These are phyloP conservation scores for Pythium plurisporium DNA, from an alignment of 352 stramenopile genomes.

Conservation along the genomic window DNA sequence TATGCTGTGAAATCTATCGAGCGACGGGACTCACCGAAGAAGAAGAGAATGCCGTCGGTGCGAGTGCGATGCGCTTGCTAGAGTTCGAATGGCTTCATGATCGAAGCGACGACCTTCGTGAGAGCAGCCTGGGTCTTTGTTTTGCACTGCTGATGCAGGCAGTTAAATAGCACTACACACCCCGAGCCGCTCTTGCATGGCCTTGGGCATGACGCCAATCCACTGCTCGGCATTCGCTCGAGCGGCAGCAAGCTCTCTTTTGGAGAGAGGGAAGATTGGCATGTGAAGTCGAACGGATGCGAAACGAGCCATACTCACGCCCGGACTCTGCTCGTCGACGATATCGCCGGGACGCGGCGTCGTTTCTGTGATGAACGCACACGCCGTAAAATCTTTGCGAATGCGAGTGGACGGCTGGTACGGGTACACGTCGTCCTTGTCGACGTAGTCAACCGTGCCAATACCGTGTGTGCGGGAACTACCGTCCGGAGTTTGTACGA, in stretches of 20 bases:
- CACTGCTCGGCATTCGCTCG: slow-evolving; percentile 15
- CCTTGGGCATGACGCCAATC: slow-evolving; percentile 20
- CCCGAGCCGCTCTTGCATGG: slow-evolving; percentile 18
- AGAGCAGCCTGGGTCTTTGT: too few relatives aligned
- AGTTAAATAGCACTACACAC: too few relatives aligned
- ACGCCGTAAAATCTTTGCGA: slow-evolving; percentile 7
- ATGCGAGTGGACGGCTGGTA: slow-evolving; percentile 22
- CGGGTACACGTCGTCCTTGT: slow-evolving; percentile 40
- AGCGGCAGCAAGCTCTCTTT: slow-evolving; percentile 2
- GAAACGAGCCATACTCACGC: slow-evolving; percentile 14
- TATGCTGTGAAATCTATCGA: too few relatives aligned
- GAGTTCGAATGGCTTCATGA: too few relatives aligned
- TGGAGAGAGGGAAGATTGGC: slow-evolving; percentile 10
- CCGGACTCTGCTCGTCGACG: not conserved
- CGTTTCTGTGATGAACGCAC: slow-evolving; percentile 8
- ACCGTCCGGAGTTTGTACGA: slow-evolving; percentile 1
- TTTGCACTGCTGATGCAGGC: too few relatives aligned
- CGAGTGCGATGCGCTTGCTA: too few relatives aligned
- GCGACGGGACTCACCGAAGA: too few relatives aligned
- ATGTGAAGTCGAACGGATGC: slow-evolving; percentile 4
- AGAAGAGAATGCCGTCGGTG: too few relatives aligned
- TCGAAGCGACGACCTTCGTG: too few relatives aligned
- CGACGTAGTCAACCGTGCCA: slow-evolving; percentile 25
- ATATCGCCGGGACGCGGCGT: slow-evolving; percentile 3
- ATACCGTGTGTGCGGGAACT: slow-evolving; percentile 4